Evolutionary conservation across 1,284 basidiomycete species (phyloP), one percentile per base, ranked within the genome.

Genomic region (Ganoderma multipileum): DNA sequence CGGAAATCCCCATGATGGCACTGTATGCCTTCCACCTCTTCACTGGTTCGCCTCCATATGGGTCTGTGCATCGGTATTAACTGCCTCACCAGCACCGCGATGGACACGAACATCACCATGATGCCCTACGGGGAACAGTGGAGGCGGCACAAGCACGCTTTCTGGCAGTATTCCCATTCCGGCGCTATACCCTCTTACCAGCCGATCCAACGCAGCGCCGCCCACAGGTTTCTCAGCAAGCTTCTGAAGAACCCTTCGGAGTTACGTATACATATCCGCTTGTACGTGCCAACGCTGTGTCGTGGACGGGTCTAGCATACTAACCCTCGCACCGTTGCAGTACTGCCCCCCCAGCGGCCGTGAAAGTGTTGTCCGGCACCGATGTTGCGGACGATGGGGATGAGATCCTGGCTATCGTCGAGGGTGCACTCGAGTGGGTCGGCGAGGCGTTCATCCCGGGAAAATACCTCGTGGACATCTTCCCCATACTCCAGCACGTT

Each of bases 401-500:
- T 36, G 55, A 60, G 12, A 58, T 65, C 23, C 55, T 66, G 18
- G 41, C 23, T 2, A 61, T 41, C 23, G 30, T 67, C 2, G 64
- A 69, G 7, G 54, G 33, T 3, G 41, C 64, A 0, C 9, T 64
- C 14, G 28, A 42, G 11, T 55, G 64, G 11, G 41, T 57, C 4
- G 26, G 58, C 0, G 52, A 68, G 5, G 65, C 66, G 1, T 36
- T 67, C n/a, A 30, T 63, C 20, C 62, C 67, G 1, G 64, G 67
- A 2, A 65, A 42, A 12, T 68, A 65, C 30, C 50, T 67, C 3
- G 60, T 75, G 23, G 72, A 73, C 7, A 38, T 63, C 28, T 42
- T 78, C 30, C 75, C 76, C 1, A 63, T 72, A 42, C 44, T 77
- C 20, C 64, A 66, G 36, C 47, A 75, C 42, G 61, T 78, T 7